Percentiles rank a stretch among this genome's conserved stretches.
These are phyloP conservation scores for Aspergillus sp. DNA, from an alignment of 2,329 filamentous ascomycete genomes.

Conservation along the genomic window DNA sequence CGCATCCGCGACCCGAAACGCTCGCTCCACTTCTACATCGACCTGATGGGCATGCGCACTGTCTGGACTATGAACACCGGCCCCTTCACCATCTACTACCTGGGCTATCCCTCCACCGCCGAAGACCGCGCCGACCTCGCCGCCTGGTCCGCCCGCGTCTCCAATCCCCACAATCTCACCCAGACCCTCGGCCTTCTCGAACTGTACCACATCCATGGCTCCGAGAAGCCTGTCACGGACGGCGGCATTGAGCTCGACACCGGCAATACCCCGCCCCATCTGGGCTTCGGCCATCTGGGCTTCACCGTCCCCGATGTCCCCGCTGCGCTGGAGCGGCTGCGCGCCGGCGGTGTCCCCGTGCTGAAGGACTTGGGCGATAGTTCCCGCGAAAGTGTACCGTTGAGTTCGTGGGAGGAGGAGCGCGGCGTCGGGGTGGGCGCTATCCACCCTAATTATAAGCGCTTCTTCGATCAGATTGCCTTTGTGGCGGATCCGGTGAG, in stretches of 20 bases:
- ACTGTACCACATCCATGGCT: slow-evolving; percentile 37
- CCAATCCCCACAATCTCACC: slow-evolving; percentile 24
- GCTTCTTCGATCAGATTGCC: slow-evolving; percentile 36
- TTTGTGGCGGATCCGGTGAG: slow-evolving; percentile 41
- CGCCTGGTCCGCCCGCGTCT: slow-evolving; percentile 29
- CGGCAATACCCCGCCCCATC: slow-evolving; percentile 33
- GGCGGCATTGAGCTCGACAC: slow-evolving; percentile 21
- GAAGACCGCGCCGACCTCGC: slow-evolving; percentile 26
- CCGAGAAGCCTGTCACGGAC: slow-evolving; percentile 23
- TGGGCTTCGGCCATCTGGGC: slow-evolving; percentile 40
- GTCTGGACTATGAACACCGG: slow-evolving; percentile 41
- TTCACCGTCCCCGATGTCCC: slow-evolving; percentile 40
- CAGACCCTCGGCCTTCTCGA: slow-evolving; percentile 36
- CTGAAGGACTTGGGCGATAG: slow-evolving; percentile 35
- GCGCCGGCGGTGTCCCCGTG: slow-evolving; percentile 28
- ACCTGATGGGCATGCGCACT: slow-evolving; percentile 40
- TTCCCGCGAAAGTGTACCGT: slow-evolving; percentile 27
- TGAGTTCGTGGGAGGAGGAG: slow-evolving; percentile 35
- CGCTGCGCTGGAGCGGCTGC: slow-evolving; percentile 29
- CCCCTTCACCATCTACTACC: slow-evolving; percentile 42
- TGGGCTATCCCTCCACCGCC: slow-evolving; percentile 34
- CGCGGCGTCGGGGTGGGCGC: slow-evolving; percentile 31
- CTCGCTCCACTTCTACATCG: slow-evolving; percentile 38
- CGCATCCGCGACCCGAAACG: slow-evolving; percentile 34
- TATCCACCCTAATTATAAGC: slow-evolving; percentile 34